Evolutionary conservation across 129 eudicot species (phyloP).

Genomic region (Solidago caesia): DNA sequence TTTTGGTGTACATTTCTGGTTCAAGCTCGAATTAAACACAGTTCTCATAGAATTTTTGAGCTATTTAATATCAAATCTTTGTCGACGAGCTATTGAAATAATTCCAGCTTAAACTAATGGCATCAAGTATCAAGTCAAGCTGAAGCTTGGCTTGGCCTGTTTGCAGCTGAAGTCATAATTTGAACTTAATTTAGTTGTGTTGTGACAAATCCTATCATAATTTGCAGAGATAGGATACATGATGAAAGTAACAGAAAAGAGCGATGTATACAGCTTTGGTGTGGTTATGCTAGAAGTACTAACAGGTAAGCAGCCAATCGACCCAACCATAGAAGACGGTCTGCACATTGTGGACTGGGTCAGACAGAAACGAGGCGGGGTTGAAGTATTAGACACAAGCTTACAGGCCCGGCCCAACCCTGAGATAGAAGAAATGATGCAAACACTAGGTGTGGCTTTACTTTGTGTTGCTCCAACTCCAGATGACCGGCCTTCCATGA

Average conservation of each 20-base stretch:
- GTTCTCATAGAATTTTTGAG: too few relatives aligned
- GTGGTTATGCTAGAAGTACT: conserved; percentile 85
- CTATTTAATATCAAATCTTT: too few relatives aligned
- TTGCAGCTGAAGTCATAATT: neutral
- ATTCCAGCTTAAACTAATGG: too few relatives aligned
- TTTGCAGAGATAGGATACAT: conserved; percentile 87
- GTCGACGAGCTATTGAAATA: too few relatives aligned
- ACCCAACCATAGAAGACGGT: conserved; percentile 92
- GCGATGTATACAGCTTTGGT: conserved; percentile 95
- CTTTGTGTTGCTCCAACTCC: conserved; percentile 81
- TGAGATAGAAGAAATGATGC: conserved; percentile 89
- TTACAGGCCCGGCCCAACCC: conserved; percentile 52
- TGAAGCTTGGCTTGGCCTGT: neutral
- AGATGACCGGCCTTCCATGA: conserved; percentile 92
- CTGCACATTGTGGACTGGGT: conserved; percentile 95
- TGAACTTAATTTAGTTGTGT: neutral
- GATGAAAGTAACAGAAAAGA: conserved; percentile 96
- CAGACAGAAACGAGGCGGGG: conserved; percentile 54
- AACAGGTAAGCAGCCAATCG: conserved; percentile 94
- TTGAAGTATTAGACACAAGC: conserved; percentile 58
- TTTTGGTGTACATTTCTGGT: too few relatives aligned
- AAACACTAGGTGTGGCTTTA: conserved; percentile 85
- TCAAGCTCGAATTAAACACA: too few relatives aligned
- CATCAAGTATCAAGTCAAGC: too few relatives aligned
- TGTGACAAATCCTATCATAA: neutral